These are phyloP conservation scores for Apiotrichum akiyoshidainum DNA, from an alignment of 1,284 basidiomycete genomes.

Conservation along the genomic window DNA sequence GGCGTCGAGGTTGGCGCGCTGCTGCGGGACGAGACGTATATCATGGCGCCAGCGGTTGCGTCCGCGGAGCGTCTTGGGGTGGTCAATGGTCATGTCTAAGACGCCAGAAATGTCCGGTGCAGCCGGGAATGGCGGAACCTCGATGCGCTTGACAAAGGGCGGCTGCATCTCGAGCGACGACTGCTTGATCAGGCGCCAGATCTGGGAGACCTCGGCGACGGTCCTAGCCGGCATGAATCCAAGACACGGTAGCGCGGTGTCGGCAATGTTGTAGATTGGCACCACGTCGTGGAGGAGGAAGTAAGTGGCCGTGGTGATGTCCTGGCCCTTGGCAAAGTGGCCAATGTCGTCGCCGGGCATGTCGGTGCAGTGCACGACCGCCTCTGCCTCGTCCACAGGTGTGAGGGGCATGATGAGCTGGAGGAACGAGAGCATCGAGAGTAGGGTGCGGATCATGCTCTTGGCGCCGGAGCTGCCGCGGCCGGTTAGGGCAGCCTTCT, in stretches of 20 bases:
- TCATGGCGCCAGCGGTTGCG: conserved; percentile 30
- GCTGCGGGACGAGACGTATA: conserved; percentile 24
- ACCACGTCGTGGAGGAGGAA: conserved; percentile 38
- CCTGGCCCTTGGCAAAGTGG: conserved; percentile 8
- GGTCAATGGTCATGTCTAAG: conserved; percentile 22
- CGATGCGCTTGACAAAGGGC: conserved; percentile 13
- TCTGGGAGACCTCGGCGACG: conserved; percentile 19
- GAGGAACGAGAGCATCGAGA: conserved; percentile 28
- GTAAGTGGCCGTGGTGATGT: conserved; percentile 22
- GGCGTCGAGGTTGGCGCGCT: conserved; percentile 30
- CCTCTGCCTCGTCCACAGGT: conserved; percentile 10
- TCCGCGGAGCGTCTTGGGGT: conserved; percentile 22
- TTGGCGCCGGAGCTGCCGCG: conserved; percentile 22
- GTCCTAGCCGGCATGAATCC: conserved; percentile 30
- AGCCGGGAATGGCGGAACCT: conserved; percentile 18
- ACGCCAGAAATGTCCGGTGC: conserved; percentile 19
- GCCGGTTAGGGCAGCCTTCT: conserved; percentile 8
- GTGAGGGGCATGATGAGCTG: conserved; percentile 33
- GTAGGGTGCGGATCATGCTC: conserved; percentile 25
- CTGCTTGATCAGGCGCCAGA: conserved; percentile 26
- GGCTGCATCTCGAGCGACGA: conserved; percentile 18
- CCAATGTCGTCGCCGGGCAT: conserved; percentile 7
- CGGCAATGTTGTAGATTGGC: conserved; percentile 40
- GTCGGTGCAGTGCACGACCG: conserved; percentile 13
- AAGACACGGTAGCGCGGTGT: conserved; percentile 19